Evolutionary conservation across 2,329 filamentous ascomycete species (phyloP).

Genomic region (Fusarium tanahbumbuense): DNA sequence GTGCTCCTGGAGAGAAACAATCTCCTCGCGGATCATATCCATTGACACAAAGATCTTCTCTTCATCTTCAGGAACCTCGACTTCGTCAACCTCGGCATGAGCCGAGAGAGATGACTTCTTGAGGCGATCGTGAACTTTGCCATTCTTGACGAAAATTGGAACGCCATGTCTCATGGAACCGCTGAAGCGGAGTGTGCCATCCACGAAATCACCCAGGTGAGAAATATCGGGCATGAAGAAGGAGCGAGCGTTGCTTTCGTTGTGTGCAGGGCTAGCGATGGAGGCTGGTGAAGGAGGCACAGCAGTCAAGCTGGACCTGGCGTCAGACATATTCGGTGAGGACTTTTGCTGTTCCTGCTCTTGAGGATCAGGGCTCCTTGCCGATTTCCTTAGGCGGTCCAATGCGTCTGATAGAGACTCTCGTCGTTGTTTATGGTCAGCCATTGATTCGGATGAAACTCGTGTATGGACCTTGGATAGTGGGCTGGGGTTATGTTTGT

Average conservation of each 20-base stretch:
- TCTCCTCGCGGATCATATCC: slow-evolving; percentile 71
- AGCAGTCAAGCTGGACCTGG: slow-evolving; percentile 57
- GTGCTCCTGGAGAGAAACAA: slow-evolving; percentile 66
- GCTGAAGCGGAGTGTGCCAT: slow-evolving; percentile 64
- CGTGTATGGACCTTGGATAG: slow-evolving; percentile 52
- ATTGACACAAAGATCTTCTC: slow-evolving; percentile 70
- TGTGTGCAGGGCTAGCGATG: slow-evolving; percentile 49
- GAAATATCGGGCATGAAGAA: slow-evolving; percentile 67
- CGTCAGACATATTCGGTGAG: slow-evolving; percentile 54
- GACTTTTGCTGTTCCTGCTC: slow-evolving; percentile 43
- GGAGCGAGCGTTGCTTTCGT: slow-evolving; percentile 60
- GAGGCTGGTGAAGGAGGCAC: slow-evolving; percentile 54
- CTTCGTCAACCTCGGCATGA: slow-evolving; percentile 63
- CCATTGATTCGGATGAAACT: slow-evolving; percentile 46
- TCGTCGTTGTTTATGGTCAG: slow-evolving; percentile 42
- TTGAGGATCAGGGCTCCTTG: slow-evolving; percentile 47
- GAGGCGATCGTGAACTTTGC: slow-evolving; percentile 60
- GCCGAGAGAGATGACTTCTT: slow-evolving; percentile 50
- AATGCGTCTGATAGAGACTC: slow-evolving; percentile 52
- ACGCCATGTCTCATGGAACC: slow-evolving; percentile 64
- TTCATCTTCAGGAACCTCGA: slow-evolving; percentile 65
- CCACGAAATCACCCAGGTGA: slow-evolving; percentile 68
- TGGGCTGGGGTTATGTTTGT: slow-evolving; percentile 52
- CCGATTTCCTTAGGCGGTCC: slow-evolving; percentile 52
- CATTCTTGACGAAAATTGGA: slow-evolving; percentile 67